A percentile compares a stretch with the other conserved stretches of the same genome.
These are phyloP conservation scores for Teratosphaeria gauchensis DNA, from an alignment of 2,329 filamentous ascomycete species.

Conservation along the genomic window DNA sequence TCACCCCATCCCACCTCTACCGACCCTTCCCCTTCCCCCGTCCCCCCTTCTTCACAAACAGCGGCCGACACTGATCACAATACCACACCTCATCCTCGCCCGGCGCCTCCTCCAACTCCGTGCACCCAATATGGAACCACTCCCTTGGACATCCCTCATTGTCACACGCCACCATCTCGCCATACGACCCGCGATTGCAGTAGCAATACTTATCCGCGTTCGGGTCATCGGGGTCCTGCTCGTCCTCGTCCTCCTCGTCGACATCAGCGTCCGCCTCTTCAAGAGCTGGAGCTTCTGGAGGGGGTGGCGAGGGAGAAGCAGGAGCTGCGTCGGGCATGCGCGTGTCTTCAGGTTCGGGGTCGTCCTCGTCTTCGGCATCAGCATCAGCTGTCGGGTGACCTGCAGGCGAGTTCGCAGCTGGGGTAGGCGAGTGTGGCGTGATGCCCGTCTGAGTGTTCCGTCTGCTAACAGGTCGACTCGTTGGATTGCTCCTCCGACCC, in stretches of 20 bases:
- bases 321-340: neutral
- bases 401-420: neutral
- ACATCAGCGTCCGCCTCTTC: constrained; percentile 9
- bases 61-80: constrained; percentile 40
- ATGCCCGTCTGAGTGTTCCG: neutral
- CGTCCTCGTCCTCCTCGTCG: constrained; percentile 20
- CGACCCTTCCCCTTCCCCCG: constrained; percentile 1
- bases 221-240: constrained; percentile 36
- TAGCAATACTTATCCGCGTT: constrained; percentile 56
- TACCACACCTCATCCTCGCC: constrained; percentile 45
- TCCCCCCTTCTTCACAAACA: constrained; percentile 5
- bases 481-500: constrained; percentile 3
- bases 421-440: neutral
- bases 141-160: constrained; percentile 55
- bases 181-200: constrained; percentile 55
- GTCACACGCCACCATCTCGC: constrained; percentile 60
- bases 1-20: neutral
- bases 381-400: neutral
- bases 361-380: constrained; percentile 3
- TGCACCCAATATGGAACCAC: constrained; percentile 59
- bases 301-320: constrained; percentile 1
- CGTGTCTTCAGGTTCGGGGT: neutral
- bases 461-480: constrained; percentile 4
- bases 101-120: constrained; percentile 51
- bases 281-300: constrained; percentile 1